phyloP scores from a whole-genome alignment of 345 rosid genomes.

The Pugionium cornutum region DNA sequence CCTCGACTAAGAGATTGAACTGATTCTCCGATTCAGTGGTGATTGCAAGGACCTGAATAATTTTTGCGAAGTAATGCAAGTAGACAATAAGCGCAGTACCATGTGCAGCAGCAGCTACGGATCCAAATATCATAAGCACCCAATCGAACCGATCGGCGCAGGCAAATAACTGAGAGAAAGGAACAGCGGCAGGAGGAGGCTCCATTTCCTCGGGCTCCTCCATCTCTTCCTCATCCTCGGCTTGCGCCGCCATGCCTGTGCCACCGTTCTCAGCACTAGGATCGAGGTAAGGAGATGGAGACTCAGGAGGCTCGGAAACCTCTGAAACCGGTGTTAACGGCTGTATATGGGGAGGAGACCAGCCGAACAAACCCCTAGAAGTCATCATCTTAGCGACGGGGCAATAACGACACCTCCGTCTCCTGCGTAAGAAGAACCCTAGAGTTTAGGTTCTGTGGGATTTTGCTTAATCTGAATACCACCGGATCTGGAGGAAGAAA shows the following conservation, averaged over 20 bases:
- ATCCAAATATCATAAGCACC: constrained; percentile 87
- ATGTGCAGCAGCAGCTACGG: constrained; percentile 94
- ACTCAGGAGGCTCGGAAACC: constrained; percentile 99
- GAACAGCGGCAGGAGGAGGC: constrained; percentile 96
- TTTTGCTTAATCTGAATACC: constrained; percentile 37
- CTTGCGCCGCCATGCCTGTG: constrained; percentile 54
- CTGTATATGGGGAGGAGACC: constrained; percentile 99
- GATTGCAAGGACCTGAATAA: constrained; percentile 57
- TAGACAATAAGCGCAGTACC: constrained; percentile 93
- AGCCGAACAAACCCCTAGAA: constrained; percentile 93
- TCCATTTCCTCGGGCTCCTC: constrained; percentile 89
- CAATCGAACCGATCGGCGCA: constrained; percentile 93
- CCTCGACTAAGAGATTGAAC: constrained; percentile 69
- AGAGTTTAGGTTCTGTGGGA: neutral
- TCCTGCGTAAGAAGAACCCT: constrained; percentile 34
- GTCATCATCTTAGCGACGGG: constrained; percentile 61
- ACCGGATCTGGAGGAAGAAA: constrained; percentile 53
- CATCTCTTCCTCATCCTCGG: constrained; percentile 78
- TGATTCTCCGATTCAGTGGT: constrained; percentile 36
- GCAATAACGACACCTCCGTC: constrained; percentile 33
- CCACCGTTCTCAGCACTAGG: constrained; percentile 67
- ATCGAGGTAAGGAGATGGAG: constrained; percentile 93
- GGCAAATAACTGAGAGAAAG: constrained; percentile 76
- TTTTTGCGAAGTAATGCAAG: constrained; percentile 94
- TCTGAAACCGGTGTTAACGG: constrained; percentile 97